These are phyloP conservation scores for Ogataea kodamae DNA, from an alignment of 805 yeast species.

Conservation along the genomic window DNA sequence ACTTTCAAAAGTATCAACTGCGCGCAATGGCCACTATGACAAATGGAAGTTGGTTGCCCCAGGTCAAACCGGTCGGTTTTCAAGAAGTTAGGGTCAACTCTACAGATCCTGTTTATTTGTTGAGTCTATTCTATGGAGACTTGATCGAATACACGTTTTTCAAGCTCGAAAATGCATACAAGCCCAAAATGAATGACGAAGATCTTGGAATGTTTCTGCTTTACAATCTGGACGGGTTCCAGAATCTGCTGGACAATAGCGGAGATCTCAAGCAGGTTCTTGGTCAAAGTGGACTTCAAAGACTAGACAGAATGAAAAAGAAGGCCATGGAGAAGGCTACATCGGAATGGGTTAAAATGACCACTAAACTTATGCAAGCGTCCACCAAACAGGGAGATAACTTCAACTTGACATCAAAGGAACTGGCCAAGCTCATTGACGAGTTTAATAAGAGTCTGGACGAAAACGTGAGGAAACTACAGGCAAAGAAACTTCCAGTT, in stretches of 20 bases:
- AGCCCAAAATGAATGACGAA: slow-evolving; percentile 40
- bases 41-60: slow-evolving; percentile 73
- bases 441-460: slow-evolving; percentile 84
- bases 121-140: slow-evolving; percentile 72
- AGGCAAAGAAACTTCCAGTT: slow-evolving; percentile 37
- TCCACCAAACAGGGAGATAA: slow-evolving; percentile 60
- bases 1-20: slow-evolving; percentile 50
- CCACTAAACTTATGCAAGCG: slow-evolving; percentile 74
- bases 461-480: slow-evolving; percentile 63
- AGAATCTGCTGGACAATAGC: slow-evolving; percentile 62
- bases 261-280: slow-evolving; percentile 44
- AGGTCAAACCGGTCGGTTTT: slow-evolving; percentile 65
- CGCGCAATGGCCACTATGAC: slow-evolving; percentile 48
- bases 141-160: slow-evolving; percentile 70
- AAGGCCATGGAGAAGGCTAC: slow-evolving; percentile 70
- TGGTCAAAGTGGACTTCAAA: slow-evolving; percentile 55
- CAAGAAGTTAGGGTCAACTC: slow-evolving; percentile 47
- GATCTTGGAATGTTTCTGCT: slow-evolving; percentile 67
- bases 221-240: slow-evolving; percentile 70
- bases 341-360: slow-evolving; percentile 75
- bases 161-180: slow-evolving; percentile 59
- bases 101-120: slow-evolving; percentile 44
- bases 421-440: slow-evolving; percentile 56
- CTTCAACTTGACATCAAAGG: slow-evolving; percentile 61
- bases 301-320: slow-evolving; percentile 68